Evolutionary conservation across 2,329 filamentous ascomycete species (phyloP).

Genomic region (Aspergillus novoparasiticus): DNA sequence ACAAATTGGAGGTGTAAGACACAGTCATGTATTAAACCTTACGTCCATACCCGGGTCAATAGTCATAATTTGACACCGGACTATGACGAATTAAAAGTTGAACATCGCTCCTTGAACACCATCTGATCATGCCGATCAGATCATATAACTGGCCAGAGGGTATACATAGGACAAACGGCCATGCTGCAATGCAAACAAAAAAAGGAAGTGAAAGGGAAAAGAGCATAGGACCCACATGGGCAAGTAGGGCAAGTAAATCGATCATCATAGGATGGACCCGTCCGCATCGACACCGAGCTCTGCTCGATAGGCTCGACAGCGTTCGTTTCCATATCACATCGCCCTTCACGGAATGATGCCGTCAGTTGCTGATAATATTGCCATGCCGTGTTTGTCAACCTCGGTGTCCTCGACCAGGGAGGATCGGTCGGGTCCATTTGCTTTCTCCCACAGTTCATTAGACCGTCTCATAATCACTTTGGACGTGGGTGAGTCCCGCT

Average conservation of each 20-base stretch:
- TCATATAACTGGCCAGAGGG: background rate
- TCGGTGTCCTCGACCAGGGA: background rate
- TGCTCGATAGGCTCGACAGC: background rate
- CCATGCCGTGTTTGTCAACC: slow-evolving; percentile 18
- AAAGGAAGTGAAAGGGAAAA: background rate
- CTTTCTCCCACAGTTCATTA: background rate
- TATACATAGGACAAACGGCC: background rate
- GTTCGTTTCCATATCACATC: background rate
- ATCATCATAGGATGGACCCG: background rate
- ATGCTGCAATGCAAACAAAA: background rate
- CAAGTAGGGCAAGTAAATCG: background rate
- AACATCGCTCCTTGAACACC: slow-evolving; percentile 1
- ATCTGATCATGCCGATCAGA: background rate
- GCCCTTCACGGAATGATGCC: slow-evolving; percentile 17
- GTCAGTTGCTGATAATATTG: slow-evolving; percentile 23
- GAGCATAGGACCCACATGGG: background rate
- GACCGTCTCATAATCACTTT: background rate
- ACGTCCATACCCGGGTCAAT: background rate
- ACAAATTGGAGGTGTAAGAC: background rate
- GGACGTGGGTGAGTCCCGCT: background rate
- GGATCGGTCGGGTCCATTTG: background rate
- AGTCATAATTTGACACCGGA: background rate
- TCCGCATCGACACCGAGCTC: background rate
- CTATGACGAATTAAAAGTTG: background rate
- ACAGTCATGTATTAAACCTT: background rate